Conservation (phyloP, 257 asterid species). For the Rhazya stricta region DNA sequence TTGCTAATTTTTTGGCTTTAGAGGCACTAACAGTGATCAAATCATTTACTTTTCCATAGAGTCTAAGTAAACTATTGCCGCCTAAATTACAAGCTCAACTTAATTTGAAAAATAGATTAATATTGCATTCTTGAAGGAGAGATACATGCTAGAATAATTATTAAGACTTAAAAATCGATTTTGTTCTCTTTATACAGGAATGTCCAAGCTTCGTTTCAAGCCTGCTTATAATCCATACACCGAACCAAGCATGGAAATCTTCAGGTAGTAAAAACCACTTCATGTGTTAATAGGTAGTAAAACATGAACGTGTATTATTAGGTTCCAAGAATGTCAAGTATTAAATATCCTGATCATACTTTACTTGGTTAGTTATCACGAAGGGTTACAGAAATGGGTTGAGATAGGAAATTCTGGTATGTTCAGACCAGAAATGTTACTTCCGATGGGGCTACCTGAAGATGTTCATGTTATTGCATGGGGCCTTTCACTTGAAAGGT, state of each 20-base stretch:
- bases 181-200: conserved; percentile 42
- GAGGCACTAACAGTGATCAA: not conserved
- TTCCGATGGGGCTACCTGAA: conserved; percentile 94
- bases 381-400: conserved; percentile 91
- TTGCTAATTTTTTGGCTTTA: conserved; percentile 1
- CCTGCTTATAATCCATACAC: conserved; percentile 97
- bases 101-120: not conserved
- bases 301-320: not conserved
- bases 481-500: conserved; percentile 99
- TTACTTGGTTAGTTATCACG: conserved; percentile 64
- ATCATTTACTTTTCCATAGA: not conserved
- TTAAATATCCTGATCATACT: not conserved
- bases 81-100: not conserved
- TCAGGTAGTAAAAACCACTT: conserved; percentile 48
- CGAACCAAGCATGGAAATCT: conserved; percentile 99
- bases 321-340: not conserved
- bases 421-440: conserved; percentile 99
- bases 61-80: not conserved
- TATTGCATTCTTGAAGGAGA: not conserved
- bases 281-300: not conserved
- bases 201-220: conserved; percentile 90
- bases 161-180: not conserved
- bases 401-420: conserved; percentile 97
- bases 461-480: conserved; percentile 96
- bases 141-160: not conserved